Evolutionary conservation across 2,329 filamentous ascomycete genomes (phyloP).

Genomic region (Hypoxylon sp.): DNA sequence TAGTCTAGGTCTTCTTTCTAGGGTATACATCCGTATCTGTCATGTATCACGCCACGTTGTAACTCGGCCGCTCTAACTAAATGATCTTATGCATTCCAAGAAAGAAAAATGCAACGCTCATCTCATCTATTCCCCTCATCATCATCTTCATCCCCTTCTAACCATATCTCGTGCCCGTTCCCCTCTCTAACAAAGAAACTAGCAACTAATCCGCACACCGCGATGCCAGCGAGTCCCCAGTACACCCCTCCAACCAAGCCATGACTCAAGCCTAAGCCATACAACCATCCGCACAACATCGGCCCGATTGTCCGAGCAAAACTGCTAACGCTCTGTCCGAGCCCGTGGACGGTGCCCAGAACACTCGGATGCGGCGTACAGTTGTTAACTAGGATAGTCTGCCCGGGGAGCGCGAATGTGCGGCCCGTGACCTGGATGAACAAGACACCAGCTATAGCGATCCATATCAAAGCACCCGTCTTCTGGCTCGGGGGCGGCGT

Average conservation of each 20-base stretch:
- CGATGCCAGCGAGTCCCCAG: constrained; percentile 69
- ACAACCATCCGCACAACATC: constrained; percentile 71
- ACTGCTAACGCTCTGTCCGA: constrained; percentile 72
- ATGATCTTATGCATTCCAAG: constrained; percentile 6
- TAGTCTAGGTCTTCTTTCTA: constrained; percentile 12
- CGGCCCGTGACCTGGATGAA: constrained; percentile 76
- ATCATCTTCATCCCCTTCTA: constrained; percentile 72
- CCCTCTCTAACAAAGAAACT: constrained; percentile 73
- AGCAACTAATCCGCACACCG: constrained; percentile 63
- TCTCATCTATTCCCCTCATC: constrained; percentile 44
- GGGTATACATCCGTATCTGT: neutral
- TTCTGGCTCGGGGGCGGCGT: constrained; percentile 66
- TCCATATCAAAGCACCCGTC: constrained; percentile 73
- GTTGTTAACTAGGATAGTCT: constrained; percentile 65
- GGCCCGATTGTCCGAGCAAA: constrained; percentile 73
- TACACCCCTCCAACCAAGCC: constrained; percentile 72
- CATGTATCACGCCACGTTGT: constrained; percentile 21
- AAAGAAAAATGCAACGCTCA: neutral
- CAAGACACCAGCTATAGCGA: constrained; percentile 73
- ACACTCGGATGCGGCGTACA: constrained; percentile 65
- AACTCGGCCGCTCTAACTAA: constrained; percentile 3
- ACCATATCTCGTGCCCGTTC: constrained; percentile 74
- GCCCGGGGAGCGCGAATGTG: constrained; percentile 71
- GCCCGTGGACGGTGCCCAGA: constrained; percentile 64
- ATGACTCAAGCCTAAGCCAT: constrained; percentile 70